These are phyloP conservation scores for Aspergillus ochraceus DNA, from an alignment of 2,329 filamentous ascomycete genomes.

Conservation along the genomic window DNA sequence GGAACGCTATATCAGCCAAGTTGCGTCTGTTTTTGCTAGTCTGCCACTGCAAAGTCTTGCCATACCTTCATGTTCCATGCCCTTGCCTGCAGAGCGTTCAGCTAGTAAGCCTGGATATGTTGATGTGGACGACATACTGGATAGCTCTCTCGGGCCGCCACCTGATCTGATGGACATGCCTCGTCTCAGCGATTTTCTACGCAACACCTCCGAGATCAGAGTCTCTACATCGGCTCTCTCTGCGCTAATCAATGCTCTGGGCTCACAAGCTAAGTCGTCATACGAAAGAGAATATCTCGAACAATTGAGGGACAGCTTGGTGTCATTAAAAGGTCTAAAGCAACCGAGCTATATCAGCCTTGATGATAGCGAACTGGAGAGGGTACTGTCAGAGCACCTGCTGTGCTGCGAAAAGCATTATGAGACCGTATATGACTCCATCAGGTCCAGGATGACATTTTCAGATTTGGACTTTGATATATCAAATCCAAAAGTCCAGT, in stretches of 20 bases:
- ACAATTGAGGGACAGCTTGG: slow-evolving; percentile 12
- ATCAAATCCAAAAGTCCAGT: neutral
- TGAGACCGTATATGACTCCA: neutral
- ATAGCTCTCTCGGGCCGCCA: slow-evolving; percentile 3
- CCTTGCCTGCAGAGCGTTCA: neutral
- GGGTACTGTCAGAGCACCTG: slow-evolving; percentile 5
- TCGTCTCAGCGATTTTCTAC: neutral
- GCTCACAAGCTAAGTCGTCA: slow-evolving; percentile 10
- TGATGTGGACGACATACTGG: slow-evolving; percentile 6
- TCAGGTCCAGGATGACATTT: slow-evolving; percentile 8
- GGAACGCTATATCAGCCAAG: slow-evolving; percentile 20
- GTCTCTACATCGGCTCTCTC: slow-evolving; percentile 1
- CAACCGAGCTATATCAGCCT: neutral
- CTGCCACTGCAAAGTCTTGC: slow-evolving; percentile 8
- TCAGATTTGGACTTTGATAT: neutral
- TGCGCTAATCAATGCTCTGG: slow-evolving; percentile 7
- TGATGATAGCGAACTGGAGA: neutral
- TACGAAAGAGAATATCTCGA: slow-evolving; percentile 18
- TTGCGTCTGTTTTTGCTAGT: slow-evolving; percentile 8
- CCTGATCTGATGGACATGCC: slow-evolving; percentile 8
- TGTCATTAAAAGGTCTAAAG: slow-evolving; percentile 9
- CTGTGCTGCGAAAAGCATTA: slow-evolving; percentile 4
- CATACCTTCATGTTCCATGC: neutral
- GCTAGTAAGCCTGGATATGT: slow-evolving; percentile 3
- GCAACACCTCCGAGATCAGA: neutral